phyloP scores from a whole-genome alignment of 129 eudicot genomes.

The Lonicera japonica region DNA sequence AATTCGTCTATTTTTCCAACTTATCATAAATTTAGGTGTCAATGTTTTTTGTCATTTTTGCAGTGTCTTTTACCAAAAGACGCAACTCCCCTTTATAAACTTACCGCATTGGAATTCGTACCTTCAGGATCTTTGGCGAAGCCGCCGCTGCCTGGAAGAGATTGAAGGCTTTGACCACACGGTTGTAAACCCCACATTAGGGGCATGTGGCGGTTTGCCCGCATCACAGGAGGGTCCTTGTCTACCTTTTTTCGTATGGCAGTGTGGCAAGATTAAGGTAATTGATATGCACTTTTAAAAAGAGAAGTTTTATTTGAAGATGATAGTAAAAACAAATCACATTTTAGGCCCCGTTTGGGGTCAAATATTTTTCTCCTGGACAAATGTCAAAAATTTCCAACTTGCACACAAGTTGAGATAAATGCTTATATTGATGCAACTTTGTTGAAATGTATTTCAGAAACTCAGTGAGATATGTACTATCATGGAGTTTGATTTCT shows the following conservation, averaged over 20 bases:
- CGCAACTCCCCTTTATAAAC: neutral
- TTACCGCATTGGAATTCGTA: neutral
- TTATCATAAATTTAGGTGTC: too few relatives aligned
- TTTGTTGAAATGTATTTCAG: neutral
- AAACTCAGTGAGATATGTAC: constrained; percentile 52
- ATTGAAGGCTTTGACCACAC: constrained; percentile 88
- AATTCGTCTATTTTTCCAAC: too few relatives aligned
- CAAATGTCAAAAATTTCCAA: neutral
- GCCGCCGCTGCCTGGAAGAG: constrained; percentile 53
- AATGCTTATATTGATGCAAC: neutral
- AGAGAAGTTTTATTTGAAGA: neutral
- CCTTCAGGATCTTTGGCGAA: constrained; percentile 85
- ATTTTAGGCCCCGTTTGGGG: neutral
- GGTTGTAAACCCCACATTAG: constrained; percentile 60
- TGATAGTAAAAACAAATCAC: neutral
- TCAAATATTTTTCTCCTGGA: neutral
- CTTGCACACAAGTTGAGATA: neutral
- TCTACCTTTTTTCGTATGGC: constrained; percentile 73
- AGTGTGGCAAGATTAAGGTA: constrained; percentile 79
- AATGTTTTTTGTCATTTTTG: too few relatives aligned
- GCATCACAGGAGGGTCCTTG: constrained; percentile 48
- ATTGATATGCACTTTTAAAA: neutral
- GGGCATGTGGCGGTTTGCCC: constrained; percentile 71
- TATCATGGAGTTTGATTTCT: constrained; percentile 72
- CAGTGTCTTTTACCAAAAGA: neutral